Evolutionary conservation across 2,329 filamentous ascomycete species (phyloP).

Genomic region (Cylindrodendrum hubeiense): DNA sequence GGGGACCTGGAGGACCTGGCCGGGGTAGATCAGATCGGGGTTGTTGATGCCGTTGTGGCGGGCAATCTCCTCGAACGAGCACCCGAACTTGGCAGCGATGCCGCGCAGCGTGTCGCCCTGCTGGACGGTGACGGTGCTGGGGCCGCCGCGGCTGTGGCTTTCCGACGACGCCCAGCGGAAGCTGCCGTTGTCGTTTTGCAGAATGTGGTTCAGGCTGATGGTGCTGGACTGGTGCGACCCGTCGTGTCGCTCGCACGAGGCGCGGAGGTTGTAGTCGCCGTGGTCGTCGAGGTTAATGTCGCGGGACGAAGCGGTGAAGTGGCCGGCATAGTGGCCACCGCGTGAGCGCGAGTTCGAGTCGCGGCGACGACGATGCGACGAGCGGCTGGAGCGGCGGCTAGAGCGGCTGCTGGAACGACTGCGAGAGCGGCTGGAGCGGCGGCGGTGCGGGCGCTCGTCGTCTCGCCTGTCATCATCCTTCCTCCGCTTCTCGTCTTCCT

Average conservation of each 20-base stretch:
- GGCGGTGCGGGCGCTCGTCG: conserved; percentile 24
- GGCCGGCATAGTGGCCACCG: conserved; percentile 45
- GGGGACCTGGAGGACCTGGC: conserved; percentile 54
- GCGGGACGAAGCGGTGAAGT: conserved; percentile 50
- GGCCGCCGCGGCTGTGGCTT: conserved; percentile 30
- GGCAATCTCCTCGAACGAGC: conserved; percentile 54
- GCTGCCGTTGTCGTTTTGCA: conserved; percentile 52
- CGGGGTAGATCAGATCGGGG: conserved; percentile 57
- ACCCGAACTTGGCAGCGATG: conserved; percentile 50
- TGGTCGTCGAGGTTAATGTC: conserved; percentile 51
- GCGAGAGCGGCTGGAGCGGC: conserved; percentile 26
- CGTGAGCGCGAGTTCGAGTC: conserved; percentile 24
- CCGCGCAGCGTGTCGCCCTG: conserved; percentile 56
- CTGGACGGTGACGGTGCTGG: conserved; percentile 51
- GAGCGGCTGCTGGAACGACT: conserved; percentile 10
- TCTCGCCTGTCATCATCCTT: conserved; percentile 28
- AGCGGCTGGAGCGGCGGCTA: conserved; percentile 30
- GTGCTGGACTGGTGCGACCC: conserved; percentile 50
- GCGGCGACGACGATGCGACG: conserved; percentile 6
- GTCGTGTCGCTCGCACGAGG: conserved; percentile 49
- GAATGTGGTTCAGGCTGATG: conserved; percentile 51
- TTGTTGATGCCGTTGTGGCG: conserved; percentile 54
- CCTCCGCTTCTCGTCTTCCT: conserved; percentile 31
- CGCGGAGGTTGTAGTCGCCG: conserved; percentile 50
- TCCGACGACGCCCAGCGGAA: conserved; percentile 49